A percentile compares a stretch with the other conserved stretches of the same genome.
Conservation (phyloP, 768 basidiomycete species). For the Cystobasidium ongulense region DNA sequence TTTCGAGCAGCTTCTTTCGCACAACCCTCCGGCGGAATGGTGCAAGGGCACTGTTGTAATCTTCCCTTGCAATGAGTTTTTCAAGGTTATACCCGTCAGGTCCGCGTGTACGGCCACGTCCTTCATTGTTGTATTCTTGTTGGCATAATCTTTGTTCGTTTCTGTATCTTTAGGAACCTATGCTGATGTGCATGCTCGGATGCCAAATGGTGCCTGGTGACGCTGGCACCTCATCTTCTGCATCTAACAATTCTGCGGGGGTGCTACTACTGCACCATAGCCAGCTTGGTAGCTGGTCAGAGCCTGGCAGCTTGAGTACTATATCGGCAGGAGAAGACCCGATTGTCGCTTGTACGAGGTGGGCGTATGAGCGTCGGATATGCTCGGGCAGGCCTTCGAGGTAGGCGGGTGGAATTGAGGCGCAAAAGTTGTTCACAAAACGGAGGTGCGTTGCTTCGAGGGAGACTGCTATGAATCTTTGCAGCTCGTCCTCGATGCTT, state of each 20-base stretch:
- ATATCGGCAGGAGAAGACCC: neutral
- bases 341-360: neutral
- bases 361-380: neutral
- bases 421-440: neutral
- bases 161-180: too few relatives aligned
- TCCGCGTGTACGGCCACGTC: too few relatives aligned
- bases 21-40: too few relatives aligned
- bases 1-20: too few relatives aligned
- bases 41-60: too few relatives aligned
- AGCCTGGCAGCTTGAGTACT: neutral
- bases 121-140: too few relatives aligned
- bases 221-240: neutral
- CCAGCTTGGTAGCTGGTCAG: neutral
- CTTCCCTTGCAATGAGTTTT: too few relatives aligned
- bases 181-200: neutral
- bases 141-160: too few relatives aligned
- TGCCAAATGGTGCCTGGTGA: neutral
- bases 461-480: neutral
- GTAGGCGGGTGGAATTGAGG: neutral
- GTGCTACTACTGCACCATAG: neutral
- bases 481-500: conserved; percentile 1
- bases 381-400: neutral
- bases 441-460: neutral
- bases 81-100: too few relatives aligned
- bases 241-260: neutral